Evolutionary conservation across 495 filamentous ascomycete species (phyloP).

Genomic region (Cercophora scortea): DNA sequence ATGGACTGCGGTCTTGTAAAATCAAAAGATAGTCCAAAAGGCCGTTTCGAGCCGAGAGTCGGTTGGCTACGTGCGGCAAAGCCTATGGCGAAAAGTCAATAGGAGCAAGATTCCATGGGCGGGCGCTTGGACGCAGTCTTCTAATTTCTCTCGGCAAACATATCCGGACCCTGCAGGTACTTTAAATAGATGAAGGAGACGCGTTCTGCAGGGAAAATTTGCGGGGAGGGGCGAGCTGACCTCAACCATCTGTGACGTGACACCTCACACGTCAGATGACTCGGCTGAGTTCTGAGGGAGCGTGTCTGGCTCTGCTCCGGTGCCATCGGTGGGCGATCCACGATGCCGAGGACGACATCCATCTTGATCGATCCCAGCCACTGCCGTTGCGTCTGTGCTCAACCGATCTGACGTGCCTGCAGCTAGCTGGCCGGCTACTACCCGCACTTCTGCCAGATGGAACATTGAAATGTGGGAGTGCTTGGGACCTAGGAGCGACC

Average conservation of each 20-base stretch:
- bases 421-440: background rate
- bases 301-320: background rate
- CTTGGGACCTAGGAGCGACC: too few relatives aligned
- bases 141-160: background rate
- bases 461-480: background rate
- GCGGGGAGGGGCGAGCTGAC: background rate
- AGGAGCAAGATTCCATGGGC: background rate
- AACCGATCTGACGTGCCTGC: background rate
- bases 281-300: background rate
- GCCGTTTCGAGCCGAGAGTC: too few relatives aligned
- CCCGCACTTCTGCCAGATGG: background rate
- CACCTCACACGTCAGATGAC: background rate
- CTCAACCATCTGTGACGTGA: background rate
- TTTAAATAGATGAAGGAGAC: background rate
- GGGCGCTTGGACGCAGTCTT: too few relatives aligned
- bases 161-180: too few relatives aligned
- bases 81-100: background rate
- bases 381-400: background rate
- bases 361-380: too few relatives aligned
- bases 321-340: background rate
- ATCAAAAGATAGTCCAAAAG: too few relatives aligned
- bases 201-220: background rate
- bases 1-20: too few relatives aligned
- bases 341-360: background rate
- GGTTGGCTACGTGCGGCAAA: too few relatives aligned